Base-by-base conservation (phyloP, 2,329 filamentous ascomycete genomes). In the Thermothelomyces thermophilus region DNA sequence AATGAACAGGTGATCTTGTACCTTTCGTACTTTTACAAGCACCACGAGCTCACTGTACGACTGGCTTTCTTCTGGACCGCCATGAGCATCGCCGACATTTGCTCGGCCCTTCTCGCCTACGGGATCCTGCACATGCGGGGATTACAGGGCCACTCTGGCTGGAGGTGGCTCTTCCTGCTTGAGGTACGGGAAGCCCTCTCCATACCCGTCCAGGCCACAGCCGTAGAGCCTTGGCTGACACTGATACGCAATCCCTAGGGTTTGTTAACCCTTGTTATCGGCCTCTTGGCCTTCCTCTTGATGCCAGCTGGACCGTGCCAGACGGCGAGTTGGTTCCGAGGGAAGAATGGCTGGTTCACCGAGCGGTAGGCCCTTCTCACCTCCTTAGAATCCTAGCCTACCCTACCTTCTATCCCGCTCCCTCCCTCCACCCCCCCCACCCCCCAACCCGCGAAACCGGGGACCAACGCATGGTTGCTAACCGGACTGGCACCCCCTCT, bases 321-420 rank as follows among this genome's bases (percentile, higher is more conserved):
- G 54, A 80, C 77, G 0, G 68, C 70, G 14, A 73, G 70, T 48
- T 77, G 74, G 73, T 76, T 79, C 55, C 69, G 72, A 2, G 71
- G 76, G 3, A 71, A 70, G 22, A 72, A 74, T 2, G 73, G 76
- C 0, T 84, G 81, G 81, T 84, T 83, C 61, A 75, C 60, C 3
- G 76, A 81, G 39, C 73, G 63, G 62, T 64, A 55, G 56, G 31
- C 13, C n/a, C 5, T 6, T n/a, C 16, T 9, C 16, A 2, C n/a
- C n/a, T 9, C 20, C 34, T 36, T 2, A 1, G 11, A 10, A n/a
- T n/a, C n/a, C n/a, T n/a, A n/a, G n/a, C n/a, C n/a, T n/a, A n/a
- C n/a, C n/a, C n/a, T n/a, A n/a, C n/a, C n/a, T n/a, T n/a, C n/a
- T n/a, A n/a, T n/a, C n/a, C n/a, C n/a, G n/a, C n/a, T n/a, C n/a